A percentile compares a stretch with the other conserved stretches of the same genome.
phyloP scores from a whole-genome alignment of 2,329 filamentous ascomycete species.

The Xylariaceae sp. region DNA sequence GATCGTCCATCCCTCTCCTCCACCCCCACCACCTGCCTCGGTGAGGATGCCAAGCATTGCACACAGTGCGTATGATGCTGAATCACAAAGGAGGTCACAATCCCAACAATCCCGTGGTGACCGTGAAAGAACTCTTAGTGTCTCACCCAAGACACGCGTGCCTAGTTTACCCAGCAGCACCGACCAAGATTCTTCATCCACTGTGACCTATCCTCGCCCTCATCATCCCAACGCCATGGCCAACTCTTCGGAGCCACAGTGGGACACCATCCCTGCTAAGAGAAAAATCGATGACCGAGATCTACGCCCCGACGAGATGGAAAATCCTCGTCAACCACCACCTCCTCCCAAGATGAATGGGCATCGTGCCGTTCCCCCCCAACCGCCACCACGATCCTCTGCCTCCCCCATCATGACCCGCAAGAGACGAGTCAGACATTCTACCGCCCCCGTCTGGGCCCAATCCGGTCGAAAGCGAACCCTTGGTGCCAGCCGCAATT shows the following conservation, averaged over 20 bases:
- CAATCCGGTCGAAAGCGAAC: conserved; percentile 35
- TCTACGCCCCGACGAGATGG: conserved; percentile 48
- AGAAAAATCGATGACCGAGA: conserved; percentile 47
- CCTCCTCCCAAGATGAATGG: conserved; percentile 50
- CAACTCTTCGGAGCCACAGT: conserved; percentile 27
- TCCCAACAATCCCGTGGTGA: conserved; percentile 56
- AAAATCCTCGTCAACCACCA: conserved; percentile 45
- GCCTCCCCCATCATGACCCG: conserved; percentile 33
- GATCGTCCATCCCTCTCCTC: conserved; percentile 32
- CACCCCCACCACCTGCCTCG: conserved; percentile 33
- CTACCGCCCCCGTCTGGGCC: conserved; percentile 47
- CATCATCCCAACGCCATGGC: conserved; percentile 27
- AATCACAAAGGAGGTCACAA: conserved; percentile 46
- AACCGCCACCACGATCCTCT: conserved; percentile 24
- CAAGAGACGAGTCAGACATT: conserved; percentile 39
- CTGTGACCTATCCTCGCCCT: conserved; percentile 13
- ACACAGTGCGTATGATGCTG: conserved; percentile 44
- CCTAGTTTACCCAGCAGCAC: conserved; percentile 41
- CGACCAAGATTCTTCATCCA: conserved; percentile 23
- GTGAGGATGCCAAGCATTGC: conserved; percentile 40
- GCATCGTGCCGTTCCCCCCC: conserved; percentile 21
- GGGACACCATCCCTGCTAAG: conserved; percentile 41
- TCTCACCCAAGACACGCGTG: conserved; percentile 72
- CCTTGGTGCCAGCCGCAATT: conserved; percentile 41
- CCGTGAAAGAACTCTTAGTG: conserved; percentile 66